phyloP scores from a whole-genome alignment of 169 alveolate species.

The Plasmodium gaboni region DNA sequence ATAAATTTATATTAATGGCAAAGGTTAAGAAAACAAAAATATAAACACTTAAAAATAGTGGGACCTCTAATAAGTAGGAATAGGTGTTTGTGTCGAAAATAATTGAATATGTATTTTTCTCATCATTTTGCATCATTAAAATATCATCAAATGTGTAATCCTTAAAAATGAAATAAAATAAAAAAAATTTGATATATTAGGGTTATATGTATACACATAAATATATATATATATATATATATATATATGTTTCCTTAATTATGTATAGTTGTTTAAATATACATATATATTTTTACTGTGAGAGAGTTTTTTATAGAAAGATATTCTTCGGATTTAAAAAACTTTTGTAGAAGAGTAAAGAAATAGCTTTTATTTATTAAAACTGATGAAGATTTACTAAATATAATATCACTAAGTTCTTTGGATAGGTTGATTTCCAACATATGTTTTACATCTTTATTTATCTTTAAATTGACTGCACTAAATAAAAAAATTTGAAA shows the following conservation, averaged over 20 bases:
- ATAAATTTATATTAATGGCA: not conserved
- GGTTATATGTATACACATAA: not conserved
- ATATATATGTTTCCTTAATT: not conserved
- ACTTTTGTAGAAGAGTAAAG: constrained; percentile 43
- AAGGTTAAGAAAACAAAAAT: not conserved
- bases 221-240: not conserved
- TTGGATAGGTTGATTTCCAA: constrained; percentile 21
- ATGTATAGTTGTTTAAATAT: not conserved
- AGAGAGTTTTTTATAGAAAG: constrained; percentile 24
- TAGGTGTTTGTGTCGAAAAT: constrained; percentile 36
- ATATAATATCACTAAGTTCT: constrained; percentile 27
- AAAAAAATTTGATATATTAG: not conserved
- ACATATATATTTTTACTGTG: constrained; percentile 23
- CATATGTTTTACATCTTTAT: constrained; percentile 25
- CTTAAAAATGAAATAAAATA: constrained; percentile 6
- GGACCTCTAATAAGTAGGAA: constrained; percentile 41
- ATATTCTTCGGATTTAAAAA: constrained; percentile 28
- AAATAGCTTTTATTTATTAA: constrained; percentile 47
- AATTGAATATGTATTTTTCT: constrained; percentile 26
- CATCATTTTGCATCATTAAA: constrained; percentile 27
- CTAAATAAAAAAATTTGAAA: constrained; percentile 17
- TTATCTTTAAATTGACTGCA: constrained; percentile 36
- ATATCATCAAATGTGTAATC: constrained; percentile 52
- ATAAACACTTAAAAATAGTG: not conserved
- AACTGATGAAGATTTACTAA: constrained; percentile 29